These are phyloP conservation scores for Malania oleifera DNA, from an alignment of 164 flowering plant genomes.

Conservation along the genomic window DNA sequence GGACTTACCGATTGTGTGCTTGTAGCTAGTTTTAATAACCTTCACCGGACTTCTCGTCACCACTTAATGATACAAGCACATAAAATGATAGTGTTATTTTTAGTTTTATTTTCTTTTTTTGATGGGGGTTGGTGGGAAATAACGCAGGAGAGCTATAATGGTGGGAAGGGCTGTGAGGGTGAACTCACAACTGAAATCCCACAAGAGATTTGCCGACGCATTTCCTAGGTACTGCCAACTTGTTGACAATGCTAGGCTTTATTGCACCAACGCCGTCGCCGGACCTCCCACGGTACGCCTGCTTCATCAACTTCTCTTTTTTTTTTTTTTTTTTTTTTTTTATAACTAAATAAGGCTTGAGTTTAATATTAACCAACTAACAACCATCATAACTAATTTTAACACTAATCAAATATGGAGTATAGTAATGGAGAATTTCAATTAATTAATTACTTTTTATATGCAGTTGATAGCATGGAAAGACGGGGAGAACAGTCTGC, in stretches of 20 bases:
- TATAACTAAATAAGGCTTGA: too few species aligned
- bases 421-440: not conserved
- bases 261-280: conserved; percentile 57
- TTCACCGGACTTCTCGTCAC: too few species aligned
- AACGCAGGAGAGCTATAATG: conserved; percentile 74
- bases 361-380: too few species aligned
- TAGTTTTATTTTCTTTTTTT: not conserved
- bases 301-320: not conserved
- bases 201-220: conserved; percentile 85
- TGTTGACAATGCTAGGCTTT: conserved; percentile 85
- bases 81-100: too few species aligned
- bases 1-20: too few species aligned
- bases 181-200: conserved; percentile 75
- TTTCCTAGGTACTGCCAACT: conserved; percentile 66
- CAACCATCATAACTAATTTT: too few species aligned
- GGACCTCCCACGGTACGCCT: conserved; percentile 60
- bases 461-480: conserved; percentile 81
- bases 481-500: conserved; percentile 52
- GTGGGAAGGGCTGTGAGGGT: conserved; percentile 89
- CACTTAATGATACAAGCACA: too few species aligned
- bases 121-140: too few species aligned
- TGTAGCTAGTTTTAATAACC: too few species aligned
- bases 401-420: too few species aligned
- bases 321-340: not conserved
- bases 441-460: not conserved